phyloP scores from a whole-genome alignment of 768 basidiomycete genomes.

The Boletales sp. region DNA sequence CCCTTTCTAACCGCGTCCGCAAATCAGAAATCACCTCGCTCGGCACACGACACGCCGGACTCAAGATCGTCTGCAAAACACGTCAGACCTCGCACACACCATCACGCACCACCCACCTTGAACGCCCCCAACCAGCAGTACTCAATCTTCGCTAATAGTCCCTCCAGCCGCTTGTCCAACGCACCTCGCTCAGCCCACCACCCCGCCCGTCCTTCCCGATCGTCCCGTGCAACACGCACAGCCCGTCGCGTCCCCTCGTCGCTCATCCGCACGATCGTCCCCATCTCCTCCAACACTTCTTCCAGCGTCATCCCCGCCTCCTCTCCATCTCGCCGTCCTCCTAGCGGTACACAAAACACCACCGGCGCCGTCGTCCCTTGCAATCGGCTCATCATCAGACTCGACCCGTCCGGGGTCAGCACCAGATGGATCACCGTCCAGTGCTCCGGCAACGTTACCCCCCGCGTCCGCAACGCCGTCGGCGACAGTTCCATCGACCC shows the following conservation, averaged over 20 bases:
- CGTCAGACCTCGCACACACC: neutral
- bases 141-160: constrained; percentile 81
- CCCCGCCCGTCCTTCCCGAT: constrained; percentile 55
- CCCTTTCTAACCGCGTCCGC: constrained; percentile 64
- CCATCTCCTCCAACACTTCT: constrained; percentile 67
- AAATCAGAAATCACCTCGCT: constrained; percentile 52
- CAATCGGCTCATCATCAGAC: constrained; percentile 81
- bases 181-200: constrained; percentile 87
- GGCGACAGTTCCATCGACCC: constrained; percentile 22
- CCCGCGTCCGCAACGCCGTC: constrained; percentile 39
- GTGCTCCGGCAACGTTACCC: constrained; percentile 55
- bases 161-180: constrained; percentile 74
- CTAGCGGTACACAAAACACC: constrained; percentile 86
- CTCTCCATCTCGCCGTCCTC: constrained; percentile 72
- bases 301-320: constrained; percentile 73
- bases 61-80: constrained; percentile 56
- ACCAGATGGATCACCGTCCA: constrained; percentile 87
- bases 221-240: constrained; percentile 63
- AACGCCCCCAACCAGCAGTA: constrained; percentile 97
- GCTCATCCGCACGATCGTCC: constrained; percentile 75
- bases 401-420: constrained; percentile 77
- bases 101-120: constrained; percentile 57
- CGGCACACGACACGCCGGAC: constrained; percentile 41
- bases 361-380: constrained; percentile 58
- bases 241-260: constrained; percentile 75